phyloP scores from a whole-genome alignment of 768 basidiomycete species.

The Kwoniella europaea region DNA sequence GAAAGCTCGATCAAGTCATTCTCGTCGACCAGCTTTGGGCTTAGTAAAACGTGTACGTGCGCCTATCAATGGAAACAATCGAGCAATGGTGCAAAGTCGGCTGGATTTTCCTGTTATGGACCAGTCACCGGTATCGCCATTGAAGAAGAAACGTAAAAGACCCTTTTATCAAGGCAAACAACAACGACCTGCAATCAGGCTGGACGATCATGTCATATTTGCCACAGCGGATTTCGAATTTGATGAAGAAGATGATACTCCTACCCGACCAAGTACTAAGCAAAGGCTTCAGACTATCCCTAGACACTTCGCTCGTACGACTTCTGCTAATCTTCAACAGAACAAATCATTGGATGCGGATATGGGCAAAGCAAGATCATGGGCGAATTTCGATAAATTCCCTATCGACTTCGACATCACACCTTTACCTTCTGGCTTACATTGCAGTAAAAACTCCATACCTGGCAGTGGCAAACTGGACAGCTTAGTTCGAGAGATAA shows the following conservation, averaged over 20 bases:
- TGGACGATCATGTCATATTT: slow-evolving; percentile 54
- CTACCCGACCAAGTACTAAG: neutral
- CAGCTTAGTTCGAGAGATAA: slow-evolving; percentile 64
- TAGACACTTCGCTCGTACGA: slow-evolving; percentile 19
- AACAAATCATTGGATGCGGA: slow-evolving; percentile 27
- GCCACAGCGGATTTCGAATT: slow-evolving; percentile 47
- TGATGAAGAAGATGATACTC: slow-evolving; percentile 21
- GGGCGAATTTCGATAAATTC: slow-evolving; percentile 54
- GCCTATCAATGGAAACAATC: slow-evolving; percentile 8
- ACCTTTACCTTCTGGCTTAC: slow-evolving; percentile 53
- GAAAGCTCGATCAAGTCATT: slow-evolving; percentile 10
- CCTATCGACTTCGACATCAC: slow-evolving; percentile 54
- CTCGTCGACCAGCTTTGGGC: slow-evolving; percentile 29
- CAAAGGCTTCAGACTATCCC: slow-evolving; percentile 15
- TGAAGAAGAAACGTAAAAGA: slow-evolving; percentile 21
- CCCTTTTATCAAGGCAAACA: slow-evolving; percentile 15
- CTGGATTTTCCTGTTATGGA: slow-evolving; percentile 38
- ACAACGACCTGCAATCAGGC: slow-evolving; percentile 40
- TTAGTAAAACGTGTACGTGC: slow-evolving; percentile 23
- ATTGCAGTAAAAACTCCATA: slow-evolving; percentile 57
- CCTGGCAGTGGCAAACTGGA: slow-evolving; percentile 68
- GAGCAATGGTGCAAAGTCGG: slow-evolving; percentile 28
- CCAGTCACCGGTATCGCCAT: neutral
- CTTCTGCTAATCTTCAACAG: slow-evolving; percentile 13
- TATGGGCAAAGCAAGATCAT: slow-evolving; percentile 51